Conservation (phyloP, 139 green algal species). For the Chlamydomonas incerta region DNA sequence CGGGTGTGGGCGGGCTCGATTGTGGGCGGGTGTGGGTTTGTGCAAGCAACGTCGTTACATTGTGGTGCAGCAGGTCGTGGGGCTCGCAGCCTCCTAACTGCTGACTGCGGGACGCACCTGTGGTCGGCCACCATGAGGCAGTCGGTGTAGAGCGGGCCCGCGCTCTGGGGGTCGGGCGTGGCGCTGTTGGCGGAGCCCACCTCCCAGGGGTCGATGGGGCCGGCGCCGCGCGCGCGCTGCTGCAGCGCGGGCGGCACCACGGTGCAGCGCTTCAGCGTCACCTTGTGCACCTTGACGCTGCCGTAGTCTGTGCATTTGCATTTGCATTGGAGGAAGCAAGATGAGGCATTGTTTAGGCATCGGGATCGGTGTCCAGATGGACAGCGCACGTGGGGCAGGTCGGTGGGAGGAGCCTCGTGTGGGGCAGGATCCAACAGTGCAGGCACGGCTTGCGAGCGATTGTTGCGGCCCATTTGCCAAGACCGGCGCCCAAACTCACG, state of each 20-base stretch:
- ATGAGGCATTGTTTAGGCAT: background rate
- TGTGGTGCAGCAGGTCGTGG: background rate
- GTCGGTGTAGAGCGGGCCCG: background rate
- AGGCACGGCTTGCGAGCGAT: background rate
- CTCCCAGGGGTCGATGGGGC: background rate
- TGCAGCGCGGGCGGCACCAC: background rate
- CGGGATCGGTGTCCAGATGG: background rate
- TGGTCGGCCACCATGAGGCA: conserved; percentile 5
- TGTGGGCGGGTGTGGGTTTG: background rate
- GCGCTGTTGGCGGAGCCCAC: too few relatives aligned
- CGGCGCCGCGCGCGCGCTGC: too few relatives aligned
- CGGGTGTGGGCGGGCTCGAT: background rate
- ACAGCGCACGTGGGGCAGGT: background rate
- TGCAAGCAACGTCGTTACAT: too few relatives aligned
- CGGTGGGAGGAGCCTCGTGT: too few relatives aligned
- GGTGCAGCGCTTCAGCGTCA: background rate
- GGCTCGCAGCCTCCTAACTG: too few relatives aligned
- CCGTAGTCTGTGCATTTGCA: background rate
- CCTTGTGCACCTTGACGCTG: conserved; percentile 2
- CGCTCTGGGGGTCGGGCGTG: background rate
- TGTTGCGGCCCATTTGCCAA: background rate
- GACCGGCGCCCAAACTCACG: background rate
- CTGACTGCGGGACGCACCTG: background rate
- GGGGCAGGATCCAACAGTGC: too few relatives aligned
- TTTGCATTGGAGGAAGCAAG: background rate